Base-by-base conservation (phyloP, 495 filamentous ascomycete species). In the Aspergillus bertholletiae region DNA sequence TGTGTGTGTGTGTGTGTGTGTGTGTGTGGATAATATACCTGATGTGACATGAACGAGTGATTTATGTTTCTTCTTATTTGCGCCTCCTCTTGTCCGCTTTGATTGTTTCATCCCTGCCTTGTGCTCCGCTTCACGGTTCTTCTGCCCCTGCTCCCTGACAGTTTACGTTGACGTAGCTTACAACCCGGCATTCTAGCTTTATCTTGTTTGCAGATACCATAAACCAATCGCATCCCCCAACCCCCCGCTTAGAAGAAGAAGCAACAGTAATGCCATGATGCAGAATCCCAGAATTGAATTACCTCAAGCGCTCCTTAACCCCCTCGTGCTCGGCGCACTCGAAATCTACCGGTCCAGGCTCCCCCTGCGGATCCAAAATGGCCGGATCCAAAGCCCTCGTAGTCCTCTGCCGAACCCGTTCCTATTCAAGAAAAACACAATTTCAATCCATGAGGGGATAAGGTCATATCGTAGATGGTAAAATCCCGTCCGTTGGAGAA, bases 371-470 rank as follows among this genome's bases (percentile, higher is more conserved):
- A 48, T 62, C 61, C 32, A 54, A 60, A 1, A 70, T 62, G 11
- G 67, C 67, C 6, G 62, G 67, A 48, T 70, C 59, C 41, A 63
- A 47, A 1, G 67, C 62, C 15, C 67, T 46, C 7, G 58, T 53
- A 13, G 45, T 59, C 20, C 49, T 32, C 2, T 53, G 56, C 11
- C 58, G 58, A 12, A 59, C 60, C 35, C 65, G 61, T 66, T 68
- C 56, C 63, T 66, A 30, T 28, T 22, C 26, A 28, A 28, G 26
- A 28, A 28, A 28, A 18, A 8, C 7, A 18, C 34, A 37, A 23
- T 49, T 46, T 37, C 45, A 41, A 39, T 53, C 24, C 27, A 45
- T 51, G 32, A 24, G 20, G 7, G 7, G 46, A 28, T 6, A 37
- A 7, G 5, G 13, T 37, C 34, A 11, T n/a, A 37, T n/a, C 34